A percentile compares a stretch with the other conserved stretches of the same genome.
Conservation (phyloP, 345 rosid genomes). For the Citrus sp. region DNA sequence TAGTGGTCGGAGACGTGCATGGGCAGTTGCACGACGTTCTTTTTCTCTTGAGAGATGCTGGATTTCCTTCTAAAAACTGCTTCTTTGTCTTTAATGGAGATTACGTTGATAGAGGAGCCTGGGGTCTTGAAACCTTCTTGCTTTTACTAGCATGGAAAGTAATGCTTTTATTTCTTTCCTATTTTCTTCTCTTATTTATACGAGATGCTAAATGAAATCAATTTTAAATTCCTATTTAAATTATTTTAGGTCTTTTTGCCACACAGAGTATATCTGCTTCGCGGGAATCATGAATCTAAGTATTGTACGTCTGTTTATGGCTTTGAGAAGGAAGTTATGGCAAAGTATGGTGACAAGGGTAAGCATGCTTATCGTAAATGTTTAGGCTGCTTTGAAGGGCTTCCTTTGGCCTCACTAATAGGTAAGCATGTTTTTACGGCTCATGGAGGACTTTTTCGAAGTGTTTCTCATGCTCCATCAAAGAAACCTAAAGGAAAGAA, state of each 20-base stretch:
- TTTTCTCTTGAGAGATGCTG: constrained; percentile 56
- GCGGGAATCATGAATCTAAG: constrained; percentile 96
- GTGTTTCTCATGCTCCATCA: constrained; percentile 41
- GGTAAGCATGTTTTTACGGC: constrained; percentile 79
- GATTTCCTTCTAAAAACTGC: constrained; percentile 63
- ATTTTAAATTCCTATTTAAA: neutral
- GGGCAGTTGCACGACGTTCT: constrained; percentile 91
- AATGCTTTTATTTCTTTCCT: neutral
- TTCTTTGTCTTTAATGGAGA: constrained; percentile 90
- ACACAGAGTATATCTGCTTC: constrained; percentile 77
- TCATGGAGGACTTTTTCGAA: constrained; percentile 97
- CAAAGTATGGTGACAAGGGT: constrained; percentile 78
- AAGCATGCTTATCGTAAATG: constrained; percentile 92
- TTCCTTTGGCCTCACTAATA: constrained; percentile 85
- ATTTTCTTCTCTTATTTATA: neutral
- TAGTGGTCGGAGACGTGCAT: constrained; percentile 91
- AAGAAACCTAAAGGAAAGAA: constrained; percentile 79
- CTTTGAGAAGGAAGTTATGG: constrained; percentile 81
- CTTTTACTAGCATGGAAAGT: constrained; percentile 95
- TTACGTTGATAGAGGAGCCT: constrained; percentile 96
- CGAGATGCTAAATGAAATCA: neutral
- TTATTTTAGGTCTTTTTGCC: constrained; percentile 65
- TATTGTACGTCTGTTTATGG: constrained; percentile 98
- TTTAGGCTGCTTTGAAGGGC: constrained; percentile 94
- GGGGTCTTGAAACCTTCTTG: constrained; percentile 94